phyloP scores from a whole-genome alignment of 352 stramenopile genomes.

The Pythium folliculosum region DNA sequence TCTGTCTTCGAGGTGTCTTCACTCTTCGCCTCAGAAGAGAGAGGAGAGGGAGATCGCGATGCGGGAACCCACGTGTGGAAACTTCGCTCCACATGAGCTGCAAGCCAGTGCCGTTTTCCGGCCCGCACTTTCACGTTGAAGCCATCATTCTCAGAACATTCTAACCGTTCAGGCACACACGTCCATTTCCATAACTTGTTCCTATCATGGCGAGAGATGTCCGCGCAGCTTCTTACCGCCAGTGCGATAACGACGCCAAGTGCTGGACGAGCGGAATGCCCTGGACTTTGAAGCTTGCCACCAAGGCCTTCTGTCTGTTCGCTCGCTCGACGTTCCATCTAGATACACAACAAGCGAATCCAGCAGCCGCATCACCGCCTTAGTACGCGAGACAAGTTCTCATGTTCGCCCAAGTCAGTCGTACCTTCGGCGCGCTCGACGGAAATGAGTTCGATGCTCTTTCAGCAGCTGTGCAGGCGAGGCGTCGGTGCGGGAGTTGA shows the following conservation, averaged over 20 bases:
- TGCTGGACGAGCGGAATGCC: slow-evolving; percentile 69
- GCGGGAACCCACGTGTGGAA: too few relatives aligned
- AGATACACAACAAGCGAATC: background rate
- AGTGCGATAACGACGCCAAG: slow-evolving; percentile 29
- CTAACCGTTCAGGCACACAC: background rate
- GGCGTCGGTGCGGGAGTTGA: slow-evolving; percentile 68
- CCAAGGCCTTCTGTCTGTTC: slow-evolving; percentile 51
- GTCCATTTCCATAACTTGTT: slow-evolving; percentile 24
- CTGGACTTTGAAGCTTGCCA: slow-evolving; percentile 62
- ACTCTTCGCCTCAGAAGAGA: background rate
- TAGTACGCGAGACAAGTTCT: background rate
- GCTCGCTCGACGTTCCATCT: slow-evolving; percentile 60
- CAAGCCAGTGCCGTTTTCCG: slow-evolving; percentile 2
- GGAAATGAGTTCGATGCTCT: slow-evolving; percentile 66
- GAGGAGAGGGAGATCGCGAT: background rate
- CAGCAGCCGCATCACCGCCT: background rate
- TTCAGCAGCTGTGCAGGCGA: slow-evolving; percentile 62
- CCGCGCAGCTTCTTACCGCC: slow-evolving; percentile 13
- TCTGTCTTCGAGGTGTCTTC: background rate
- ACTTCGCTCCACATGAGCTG: background rate
- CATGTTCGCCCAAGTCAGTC: background rate
- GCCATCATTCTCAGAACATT: background rate
- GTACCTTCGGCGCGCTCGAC: slow-evolving; percentile 54
- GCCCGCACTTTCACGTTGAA: background rate
- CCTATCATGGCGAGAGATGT: slow-evolving; percentile 12